These are phyloP conservation scores for barrel medic (Medicago truncatula) DNA, from an alignment of 306 rosid species.

Conservation along the genomic window DNA sequence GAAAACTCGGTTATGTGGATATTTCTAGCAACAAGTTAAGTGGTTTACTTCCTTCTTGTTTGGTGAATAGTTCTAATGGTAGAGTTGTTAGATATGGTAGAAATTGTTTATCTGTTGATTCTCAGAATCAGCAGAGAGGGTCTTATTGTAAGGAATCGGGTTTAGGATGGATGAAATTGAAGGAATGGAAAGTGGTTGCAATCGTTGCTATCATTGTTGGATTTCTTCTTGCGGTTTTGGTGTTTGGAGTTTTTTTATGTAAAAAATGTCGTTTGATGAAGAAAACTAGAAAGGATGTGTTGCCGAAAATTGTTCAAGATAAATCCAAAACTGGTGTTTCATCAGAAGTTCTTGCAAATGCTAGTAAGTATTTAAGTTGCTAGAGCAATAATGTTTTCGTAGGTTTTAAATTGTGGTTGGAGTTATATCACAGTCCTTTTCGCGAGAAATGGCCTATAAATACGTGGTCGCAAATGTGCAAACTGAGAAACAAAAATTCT, in stretches of 20 bases:
- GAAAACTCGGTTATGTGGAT: conserved; percentile 82
- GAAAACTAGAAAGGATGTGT: conserved; percentile 34
- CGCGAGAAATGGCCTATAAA: not conserved
- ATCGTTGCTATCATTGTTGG: conserved; percentile 51
- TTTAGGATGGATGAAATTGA: conserved; percentile 40
- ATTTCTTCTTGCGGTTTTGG: conserved; percentile 51
- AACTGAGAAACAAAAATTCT: not conserved
- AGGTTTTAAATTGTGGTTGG: not conserved
- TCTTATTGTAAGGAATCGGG: conserved; percentile 64
- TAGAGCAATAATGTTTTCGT: not conserved
- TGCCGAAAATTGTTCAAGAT: conserved; percentile 59
- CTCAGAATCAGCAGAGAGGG: conserved; percentile 57
- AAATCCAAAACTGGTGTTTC: conserved; percentile 61
- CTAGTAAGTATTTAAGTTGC: conserved; percentile 65
- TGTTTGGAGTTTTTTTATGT: conserved; percentile 51
- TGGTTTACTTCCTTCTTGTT: conserved; percentile 80
- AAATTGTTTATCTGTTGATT: conserved; percentile 64
- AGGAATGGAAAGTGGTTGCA: conserved; percentile 46
- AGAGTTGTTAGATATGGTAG: conserved; percentile 65
- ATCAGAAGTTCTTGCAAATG: conserved; percentile 70
- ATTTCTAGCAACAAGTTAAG: conserved; percentile 74
- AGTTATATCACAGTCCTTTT: not conserved
- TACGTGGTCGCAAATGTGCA: not conserved
- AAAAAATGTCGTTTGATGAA: conserved; percentile 49
- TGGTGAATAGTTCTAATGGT: conserved; percentile 54